A percentile compares a stretch with the other conserved stretches of the same genome.
Conservation (phyloP, 768 basidiomycete genomes). For the Panus rudis region DNA sequence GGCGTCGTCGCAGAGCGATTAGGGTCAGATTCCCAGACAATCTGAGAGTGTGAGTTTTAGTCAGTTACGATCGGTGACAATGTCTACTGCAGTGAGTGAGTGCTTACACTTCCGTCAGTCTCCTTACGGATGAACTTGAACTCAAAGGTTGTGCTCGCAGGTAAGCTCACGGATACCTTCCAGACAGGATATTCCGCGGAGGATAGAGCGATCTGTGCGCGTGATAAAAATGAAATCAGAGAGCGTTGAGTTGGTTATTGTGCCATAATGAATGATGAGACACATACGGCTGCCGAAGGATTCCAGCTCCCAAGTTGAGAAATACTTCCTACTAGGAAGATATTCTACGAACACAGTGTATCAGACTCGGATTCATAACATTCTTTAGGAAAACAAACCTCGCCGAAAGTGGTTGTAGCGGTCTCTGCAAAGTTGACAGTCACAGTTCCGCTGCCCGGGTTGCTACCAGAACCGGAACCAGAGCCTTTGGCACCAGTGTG, state of each 20-base stretch:
- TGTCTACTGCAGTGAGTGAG: not conserved
- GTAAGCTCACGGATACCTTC: constrained; percentile 43
- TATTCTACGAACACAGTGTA: constrained; percentile 36
- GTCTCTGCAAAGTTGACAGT: constrained; percentile 45
- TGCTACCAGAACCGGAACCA: constrained; percentile 2
- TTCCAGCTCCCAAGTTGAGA: constrained; percentile 48
- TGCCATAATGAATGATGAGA: not conserved
- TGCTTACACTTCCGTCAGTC: constrained; percentile 39
- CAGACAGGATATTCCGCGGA: constrained; percentile 48
- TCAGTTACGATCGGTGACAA: not conserved
- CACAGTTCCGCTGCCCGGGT: constrained; percentile 19
- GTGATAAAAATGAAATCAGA: not conserved
- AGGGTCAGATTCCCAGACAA: constrained; percentile 59
- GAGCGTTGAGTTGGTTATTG: not conserved
- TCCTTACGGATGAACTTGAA: constrained; percentile 61
- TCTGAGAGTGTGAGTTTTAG: constrained; percentile 19
- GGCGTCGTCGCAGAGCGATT: constrained; percentile 42
- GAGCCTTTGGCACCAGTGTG: constrained; percentile 35
- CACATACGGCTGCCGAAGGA: constrained; percentile 37
- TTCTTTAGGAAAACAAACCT: constrained; percentile 29
- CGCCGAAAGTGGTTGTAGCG: constrained; percentile 50
- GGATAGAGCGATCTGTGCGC: constrained; percentile 41
- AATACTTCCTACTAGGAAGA: constrained; percentile 52
- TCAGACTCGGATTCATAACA: not conserved
- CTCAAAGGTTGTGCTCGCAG: constrained; percentile 41